Base-by-base conservation (phyloP, 2,329 filamentous ascomycete genomes). In the Pseudogymnoascus sp. region DNA sequence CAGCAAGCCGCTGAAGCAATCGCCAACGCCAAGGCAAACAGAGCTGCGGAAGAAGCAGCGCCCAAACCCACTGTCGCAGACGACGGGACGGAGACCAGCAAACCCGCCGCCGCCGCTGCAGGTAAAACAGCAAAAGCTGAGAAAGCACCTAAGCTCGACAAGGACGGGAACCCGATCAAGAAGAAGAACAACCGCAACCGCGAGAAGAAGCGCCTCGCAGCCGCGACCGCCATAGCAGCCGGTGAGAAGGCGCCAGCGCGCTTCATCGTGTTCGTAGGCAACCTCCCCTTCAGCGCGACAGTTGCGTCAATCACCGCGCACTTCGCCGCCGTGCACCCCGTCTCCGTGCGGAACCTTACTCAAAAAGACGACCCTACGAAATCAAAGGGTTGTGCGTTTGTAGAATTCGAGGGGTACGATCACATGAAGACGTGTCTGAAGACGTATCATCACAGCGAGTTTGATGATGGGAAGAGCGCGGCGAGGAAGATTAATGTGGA, bases 371-470 rank as follows among this genome's bases (percentile, higher is more conserved):
- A 85, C 67, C 81, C 83, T 11, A 80, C 79, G 62, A 84, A 86
- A 67, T 88, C 85, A 71, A 88, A 88, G 68, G 90, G 91, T 37
- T 89, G 89, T 70, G 91, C 90, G 5, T 96, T 97, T 75, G 81
- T 98, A 69, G 93, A 98, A 76, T 98, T 97, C 73, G 86, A 86
- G 67, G 83, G 86, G 68, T 96, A 88, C 77, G 89, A 93, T 76
- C 86, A 89, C 73, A 96, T 96, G 91, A 90, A 96, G 81, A 95
- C 91, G 33, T 96, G 91, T 72, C 81, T 98, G 65, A 90, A 93
- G 76, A 86, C 91, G 67, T 93, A 93, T 77, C 93, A 98, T 77
- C 93, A 97, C 78, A 89, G 86, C 65, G 82, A 82, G 67, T 96
- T 97, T 73, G 76, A 80, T 73, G 80, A 87, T 75, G 78, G 80